Evolutionary conservation across 345 rosid genomes (phyloP).

Genomic region (Eucalyptus pumila): DNA sequence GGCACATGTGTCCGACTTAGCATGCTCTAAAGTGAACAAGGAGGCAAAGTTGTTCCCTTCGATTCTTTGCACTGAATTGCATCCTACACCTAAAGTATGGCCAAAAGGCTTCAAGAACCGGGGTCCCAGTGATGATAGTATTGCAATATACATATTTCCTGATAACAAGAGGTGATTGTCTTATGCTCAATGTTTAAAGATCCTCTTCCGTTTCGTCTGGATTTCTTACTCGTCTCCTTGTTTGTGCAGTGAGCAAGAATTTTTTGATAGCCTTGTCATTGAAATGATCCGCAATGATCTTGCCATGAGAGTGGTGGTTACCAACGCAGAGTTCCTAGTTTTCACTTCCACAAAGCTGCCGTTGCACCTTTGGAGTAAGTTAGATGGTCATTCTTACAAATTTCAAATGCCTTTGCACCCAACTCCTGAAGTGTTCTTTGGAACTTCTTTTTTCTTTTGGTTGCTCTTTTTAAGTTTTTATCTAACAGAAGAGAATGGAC

Average conservation of each 20-base stretch:
- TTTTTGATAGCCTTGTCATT: slow-evolving; percentile 23
- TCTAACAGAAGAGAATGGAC: background rate
- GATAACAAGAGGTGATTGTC: slow-evolving; percentile 20
- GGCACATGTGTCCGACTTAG: slow-evolving; percentile 58
- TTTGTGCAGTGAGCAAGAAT: slow-evolving; percentile 20
- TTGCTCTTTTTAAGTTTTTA: background rate
- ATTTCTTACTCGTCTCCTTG: background rate
- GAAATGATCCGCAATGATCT: slow-evolving; percentile 36
- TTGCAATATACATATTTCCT: slow-evolving; percentile 67
- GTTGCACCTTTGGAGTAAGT: slow-evolving; percentile 44
- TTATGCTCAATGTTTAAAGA: background rate
- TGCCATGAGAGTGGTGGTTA: slow-evolving; percentile 36
- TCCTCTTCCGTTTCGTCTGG: background rate
- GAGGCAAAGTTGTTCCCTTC: slow-evolving; percentile 30
- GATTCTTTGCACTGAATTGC: slow-evolving; percentile 32
- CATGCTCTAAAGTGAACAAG: slow-evolving; percentile 33
- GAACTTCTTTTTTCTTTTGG: no score
- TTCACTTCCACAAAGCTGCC: slow-evolving; percentile 58
- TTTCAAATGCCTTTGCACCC: background rate
- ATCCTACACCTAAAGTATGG: slow-evolving; percentile 39
- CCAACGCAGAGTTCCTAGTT: slow-evolving; percentile 53
- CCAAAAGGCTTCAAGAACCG: slow-evolving; percentile 36
- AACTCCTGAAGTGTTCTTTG: background rate
- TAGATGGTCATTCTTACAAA: background rate
- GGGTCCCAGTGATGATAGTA: slow-evolving; percentile 34